phyloP scores from a whole-genome alignment of 345 rosid genomes.

The Reutealis trisperma region DNA sequence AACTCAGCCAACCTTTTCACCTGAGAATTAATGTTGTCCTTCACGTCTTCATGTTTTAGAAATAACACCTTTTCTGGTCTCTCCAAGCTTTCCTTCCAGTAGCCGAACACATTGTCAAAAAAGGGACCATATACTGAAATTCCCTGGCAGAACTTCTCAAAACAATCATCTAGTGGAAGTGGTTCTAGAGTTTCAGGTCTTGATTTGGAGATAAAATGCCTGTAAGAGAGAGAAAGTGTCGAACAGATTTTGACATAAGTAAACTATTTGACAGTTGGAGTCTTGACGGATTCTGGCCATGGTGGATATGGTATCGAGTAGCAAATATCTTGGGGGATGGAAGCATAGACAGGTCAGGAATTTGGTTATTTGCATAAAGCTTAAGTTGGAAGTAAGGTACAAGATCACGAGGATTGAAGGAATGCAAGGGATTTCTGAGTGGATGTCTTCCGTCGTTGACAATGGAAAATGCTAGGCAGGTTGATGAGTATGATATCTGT shows the following conservation, averaged over 20 bases:
- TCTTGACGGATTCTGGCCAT: constrained; percentile 29
- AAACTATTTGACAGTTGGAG: constrained; percentile 38
- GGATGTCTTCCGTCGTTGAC: background rate
- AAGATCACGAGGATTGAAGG: constrained; percentile 56
- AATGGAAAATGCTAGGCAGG: background rate
- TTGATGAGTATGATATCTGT: background rate
- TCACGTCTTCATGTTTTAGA: constrained; percentile 47
- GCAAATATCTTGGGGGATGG: constrained; percentile 46
- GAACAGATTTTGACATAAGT: constrained; percentile 50
- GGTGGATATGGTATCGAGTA: constrained; percentile 48
- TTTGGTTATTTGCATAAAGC: constrained; percentile 39
- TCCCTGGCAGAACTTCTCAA: constrained; percentile 47
- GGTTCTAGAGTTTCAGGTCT: constrained; percentile 19
- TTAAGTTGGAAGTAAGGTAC: constrained; percentile 61
- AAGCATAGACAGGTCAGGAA: constrained; percentile 41
- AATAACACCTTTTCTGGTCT: constrained; percentile 47
- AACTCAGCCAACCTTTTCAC: constrained; percentile 44
- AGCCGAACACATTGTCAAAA: constrained; percentile 57
- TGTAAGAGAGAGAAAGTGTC: constrained; percentile 53
- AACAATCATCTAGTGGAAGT: constrained; percentile 42
- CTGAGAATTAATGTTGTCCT: constrained; percentile 31
- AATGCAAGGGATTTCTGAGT: constrained; percentile 32
- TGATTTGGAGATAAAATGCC: constrained; percentile 35
- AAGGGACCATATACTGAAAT: constrained; percentile 51
- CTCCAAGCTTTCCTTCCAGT: constrained; percentile 45